These are phyloP conservation scores for Populus deltoides DNA, from an alignment of 345 rosid genomes.

Conservation along the genomic window DNA sequence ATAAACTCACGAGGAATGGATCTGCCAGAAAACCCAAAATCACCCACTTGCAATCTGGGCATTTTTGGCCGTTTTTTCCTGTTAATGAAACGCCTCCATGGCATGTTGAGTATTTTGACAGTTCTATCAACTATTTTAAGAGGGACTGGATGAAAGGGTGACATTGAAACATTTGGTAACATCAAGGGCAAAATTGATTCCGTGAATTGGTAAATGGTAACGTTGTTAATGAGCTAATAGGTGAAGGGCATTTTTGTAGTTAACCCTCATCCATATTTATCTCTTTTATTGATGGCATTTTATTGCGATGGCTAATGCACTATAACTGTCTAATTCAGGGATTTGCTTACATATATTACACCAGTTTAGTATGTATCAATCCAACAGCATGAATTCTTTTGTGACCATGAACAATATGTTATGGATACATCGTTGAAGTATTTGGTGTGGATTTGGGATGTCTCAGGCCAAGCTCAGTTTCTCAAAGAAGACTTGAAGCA, in stretches of 20 bases:
- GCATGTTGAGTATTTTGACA: not conserved
- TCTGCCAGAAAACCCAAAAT: not conserved
- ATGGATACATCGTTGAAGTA: not conserved
- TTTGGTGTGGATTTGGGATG: not conserved
- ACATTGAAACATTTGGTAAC: not conserved
- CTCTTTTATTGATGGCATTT: not conserved
- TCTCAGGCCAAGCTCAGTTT: not conserved
- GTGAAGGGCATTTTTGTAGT: not conserved
- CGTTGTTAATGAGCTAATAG: not conserved
- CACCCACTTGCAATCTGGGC: not conserved
- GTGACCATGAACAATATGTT: not conserved
- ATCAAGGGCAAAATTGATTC: not conserved
- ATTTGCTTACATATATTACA: not conserved
- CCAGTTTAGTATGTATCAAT: not conserved
- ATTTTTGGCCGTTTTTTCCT: not conserved
- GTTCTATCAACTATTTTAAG: too few relatives aligned
- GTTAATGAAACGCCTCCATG: not conserved
- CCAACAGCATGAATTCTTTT: not conserved
- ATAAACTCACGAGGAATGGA: not conserved
- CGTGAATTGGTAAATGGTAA: not conserved
- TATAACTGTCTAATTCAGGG: not conserved
- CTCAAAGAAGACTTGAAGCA: not conserved
- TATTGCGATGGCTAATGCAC: not conserved
- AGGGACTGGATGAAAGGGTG: not conserved
- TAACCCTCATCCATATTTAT: too few relatives aligned